phyloP scores from a whole-genome alignment of 164 flowering plant genomes.

The Warburgia ugandensis region DNA sequence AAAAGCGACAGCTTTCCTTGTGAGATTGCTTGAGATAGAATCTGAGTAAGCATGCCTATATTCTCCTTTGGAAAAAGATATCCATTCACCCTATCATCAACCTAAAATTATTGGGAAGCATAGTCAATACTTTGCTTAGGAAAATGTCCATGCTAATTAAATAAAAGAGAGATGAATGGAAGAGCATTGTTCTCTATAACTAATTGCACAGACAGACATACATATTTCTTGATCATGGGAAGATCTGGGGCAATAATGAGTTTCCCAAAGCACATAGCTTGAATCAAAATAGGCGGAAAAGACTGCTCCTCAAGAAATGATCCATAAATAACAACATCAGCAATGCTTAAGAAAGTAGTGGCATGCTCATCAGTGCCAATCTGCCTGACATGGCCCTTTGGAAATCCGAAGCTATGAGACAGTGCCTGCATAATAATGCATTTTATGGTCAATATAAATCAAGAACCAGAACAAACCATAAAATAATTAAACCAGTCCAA shows the following conservation, averaged over 20 bases:
- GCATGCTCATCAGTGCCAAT: conserved; percentile 38
- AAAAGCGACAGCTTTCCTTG: conserved; percentile 59
- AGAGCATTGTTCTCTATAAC: too few relatives aligned
- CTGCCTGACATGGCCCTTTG: conserved; percentile 50
- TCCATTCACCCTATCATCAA: conserved; percentile 84
- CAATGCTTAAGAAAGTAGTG: conserved; percentile 31
- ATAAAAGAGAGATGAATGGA: not conserved
- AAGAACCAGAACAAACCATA: too few relatives aligned
- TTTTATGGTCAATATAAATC: too few relatives aligned
- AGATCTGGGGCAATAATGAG: conserved; percentile 86
- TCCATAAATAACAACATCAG: conserved; percentile 83
- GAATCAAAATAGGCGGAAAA: conserved; percentile 74
- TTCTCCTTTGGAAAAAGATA: conserved; percentile 80
- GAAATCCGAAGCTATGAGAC: conserved; percentile 60
- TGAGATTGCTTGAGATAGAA: conserved; percentile 43
- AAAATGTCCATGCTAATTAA: not conserved
- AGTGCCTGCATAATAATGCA: conserved; percentile 49
- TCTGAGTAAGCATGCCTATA: conserved; percentile 37
- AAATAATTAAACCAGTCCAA: not conserved
- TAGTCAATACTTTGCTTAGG: conserved; percentile 20
- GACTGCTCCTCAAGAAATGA: conserved; percentile 85
- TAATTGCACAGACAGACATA: conserved; percentile 33
- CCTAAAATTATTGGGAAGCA: conserved; percentile 40
- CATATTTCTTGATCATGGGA: conserved; percentile 65
- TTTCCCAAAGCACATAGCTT: conserved; percentile 81